A percentile compares a stretch with the other conserved stretches of the same genome.
These are phyloP conservation scores for Penicillium nordicum DNA, from an alignment of 2,329 filamentous ascomycete species.

Conservation along the genomic window DNA sequence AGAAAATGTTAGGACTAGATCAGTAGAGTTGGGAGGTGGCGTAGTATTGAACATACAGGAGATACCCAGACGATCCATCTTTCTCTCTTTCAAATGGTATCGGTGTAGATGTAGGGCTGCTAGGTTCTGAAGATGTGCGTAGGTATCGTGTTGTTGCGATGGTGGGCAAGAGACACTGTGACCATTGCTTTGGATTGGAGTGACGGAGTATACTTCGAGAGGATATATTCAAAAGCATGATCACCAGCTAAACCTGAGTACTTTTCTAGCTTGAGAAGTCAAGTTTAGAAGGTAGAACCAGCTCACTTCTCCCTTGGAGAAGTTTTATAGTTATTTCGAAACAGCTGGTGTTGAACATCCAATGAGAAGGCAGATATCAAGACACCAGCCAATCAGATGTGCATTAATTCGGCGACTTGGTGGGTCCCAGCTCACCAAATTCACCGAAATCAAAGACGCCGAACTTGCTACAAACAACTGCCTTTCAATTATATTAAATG, in stretches of 20 bases:
- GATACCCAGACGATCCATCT: slow-evolving; percentile 7
- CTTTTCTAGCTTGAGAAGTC: neutral
- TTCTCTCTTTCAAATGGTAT: neutral
- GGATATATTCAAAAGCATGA: neutral
- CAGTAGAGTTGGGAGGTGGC: neutral
- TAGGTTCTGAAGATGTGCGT: neutral
- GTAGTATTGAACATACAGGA: slow-evolving; percentile 3
- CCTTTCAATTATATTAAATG: slow-evolving; percentile 2
- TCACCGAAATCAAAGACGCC: slow-evolving; percentile 9
- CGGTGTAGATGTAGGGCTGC: neutral
- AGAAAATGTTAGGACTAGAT: neutral
- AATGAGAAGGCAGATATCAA: neutral
- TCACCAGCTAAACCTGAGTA: neutral
- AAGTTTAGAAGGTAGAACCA: neutral
- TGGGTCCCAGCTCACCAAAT: neutral
- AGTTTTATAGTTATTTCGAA: neutral
- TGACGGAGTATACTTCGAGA: neutral
- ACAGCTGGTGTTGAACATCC: neutral
- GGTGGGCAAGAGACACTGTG: neutral
- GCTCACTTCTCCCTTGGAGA: neutral
- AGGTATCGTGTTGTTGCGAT: neutral
- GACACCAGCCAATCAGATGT: neutral
- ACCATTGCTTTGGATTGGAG: neutral
- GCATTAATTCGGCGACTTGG: slow-evolving; percentile 9
- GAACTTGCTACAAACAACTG: neutral